phyloP scores from a whole-genome alignment of 768 basidiomycete species.

The Hericium coralloides region DNA sequence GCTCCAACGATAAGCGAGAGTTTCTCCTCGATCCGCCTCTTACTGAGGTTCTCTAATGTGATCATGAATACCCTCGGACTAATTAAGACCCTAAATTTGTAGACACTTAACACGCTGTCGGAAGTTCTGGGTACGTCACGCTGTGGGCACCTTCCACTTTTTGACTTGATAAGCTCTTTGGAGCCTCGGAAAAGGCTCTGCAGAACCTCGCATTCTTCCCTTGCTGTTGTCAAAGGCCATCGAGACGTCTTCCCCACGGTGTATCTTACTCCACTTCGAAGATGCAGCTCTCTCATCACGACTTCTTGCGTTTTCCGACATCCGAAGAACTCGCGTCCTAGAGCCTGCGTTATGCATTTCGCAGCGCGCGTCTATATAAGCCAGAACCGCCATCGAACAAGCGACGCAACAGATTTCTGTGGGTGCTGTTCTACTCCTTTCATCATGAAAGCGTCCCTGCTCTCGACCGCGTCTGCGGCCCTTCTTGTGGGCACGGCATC shows the following conservation, averaged over 20 bases:
- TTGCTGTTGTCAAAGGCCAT: neutral
- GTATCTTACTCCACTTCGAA: neutral
- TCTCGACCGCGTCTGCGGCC: neutral
- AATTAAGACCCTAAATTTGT: too few relatives aligned
- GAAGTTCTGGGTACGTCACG: neutral
- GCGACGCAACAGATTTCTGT: neutral
- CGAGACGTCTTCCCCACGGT: neutral
- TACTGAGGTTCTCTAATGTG: too few relatives aligned
- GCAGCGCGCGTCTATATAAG: neutral
- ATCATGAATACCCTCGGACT: too few relatives aligned
- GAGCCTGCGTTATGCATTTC: neutral
- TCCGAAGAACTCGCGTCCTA: neutral
- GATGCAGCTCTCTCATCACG: neutral
- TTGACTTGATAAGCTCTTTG: neutral
- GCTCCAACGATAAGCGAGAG: too few relatives aligned
- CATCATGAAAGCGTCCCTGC: neutral
- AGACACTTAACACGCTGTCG: too few relatives aligned
- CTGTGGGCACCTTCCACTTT: neutral
- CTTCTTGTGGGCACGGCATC: neutral
- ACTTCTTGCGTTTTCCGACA: neutral
- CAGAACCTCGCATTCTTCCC: neutral
- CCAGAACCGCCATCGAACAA: neutral
- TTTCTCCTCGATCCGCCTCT: too few relatives aligned
- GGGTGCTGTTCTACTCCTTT: neutral
- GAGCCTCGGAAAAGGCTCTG: neutral